Evolutionary conservation across 768 basidiomycete genomes (phyloP).

Genomic region (Auriculariales sp.): DNA sequence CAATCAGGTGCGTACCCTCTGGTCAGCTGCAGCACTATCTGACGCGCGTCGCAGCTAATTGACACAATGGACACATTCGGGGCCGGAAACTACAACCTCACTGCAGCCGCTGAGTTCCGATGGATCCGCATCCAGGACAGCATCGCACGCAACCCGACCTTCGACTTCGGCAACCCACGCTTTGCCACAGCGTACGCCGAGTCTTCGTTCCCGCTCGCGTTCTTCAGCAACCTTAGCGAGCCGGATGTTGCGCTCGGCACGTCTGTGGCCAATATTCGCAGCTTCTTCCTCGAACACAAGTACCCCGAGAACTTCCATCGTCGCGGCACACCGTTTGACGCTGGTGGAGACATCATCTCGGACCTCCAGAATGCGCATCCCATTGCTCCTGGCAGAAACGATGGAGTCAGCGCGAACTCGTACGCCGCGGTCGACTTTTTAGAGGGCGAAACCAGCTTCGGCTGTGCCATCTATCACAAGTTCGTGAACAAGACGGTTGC

Average conservation of each 20-base stretch:
- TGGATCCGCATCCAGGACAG: conserved; percentile 3
- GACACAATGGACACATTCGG: background rate
- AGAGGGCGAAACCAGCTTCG: background rate
- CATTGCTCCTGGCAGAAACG: conserved; percentile 1
- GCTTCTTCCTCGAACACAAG: conserved; percentile 1
- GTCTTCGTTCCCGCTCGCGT: conserved; percentile 3
- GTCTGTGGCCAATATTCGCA: background rate
- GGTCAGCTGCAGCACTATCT: background rate
- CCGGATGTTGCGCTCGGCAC: background rate
- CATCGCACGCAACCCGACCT: conserved; percentile 5
- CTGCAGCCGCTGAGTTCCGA: conserved; percentile 3
- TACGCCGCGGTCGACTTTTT: background rate
- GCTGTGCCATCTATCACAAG: background rate
- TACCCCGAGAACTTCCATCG: conserved; percentile 2
- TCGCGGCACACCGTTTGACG: background rate
- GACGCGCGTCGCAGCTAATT: background rate
- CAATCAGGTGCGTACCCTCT: background rate
- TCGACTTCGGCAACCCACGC: conserved; percentile 3
- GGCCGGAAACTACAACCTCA: background rate
- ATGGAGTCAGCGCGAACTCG: background rate
- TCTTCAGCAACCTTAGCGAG: conserved; percentile 2
- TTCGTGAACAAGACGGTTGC: background rate
- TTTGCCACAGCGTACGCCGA: conserved; percentile 3
- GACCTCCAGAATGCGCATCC: background rate
- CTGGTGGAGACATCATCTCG: background rate